A percentile compares a stretch with the other conserved stretches of the same genome.
Conservation (phyloP, 306 rosid genomes). For the Quercus engelmannii region DNA sequence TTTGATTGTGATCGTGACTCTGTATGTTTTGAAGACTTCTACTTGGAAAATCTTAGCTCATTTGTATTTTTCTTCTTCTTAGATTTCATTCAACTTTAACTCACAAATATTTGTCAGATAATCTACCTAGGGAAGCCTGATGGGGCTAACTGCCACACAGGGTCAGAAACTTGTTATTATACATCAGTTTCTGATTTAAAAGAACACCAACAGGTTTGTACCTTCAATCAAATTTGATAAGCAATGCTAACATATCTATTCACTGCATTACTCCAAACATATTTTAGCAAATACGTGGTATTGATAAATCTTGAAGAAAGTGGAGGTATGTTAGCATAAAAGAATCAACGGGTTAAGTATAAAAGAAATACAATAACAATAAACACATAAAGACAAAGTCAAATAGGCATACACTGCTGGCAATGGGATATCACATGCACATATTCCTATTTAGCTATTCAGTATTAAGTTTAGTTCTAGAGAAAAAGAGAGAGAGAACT, state of each 20-base stretch:
- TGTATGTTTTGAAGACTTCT: slow-evolving; percentile 36
- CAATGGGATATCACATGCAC: too few species aligned
- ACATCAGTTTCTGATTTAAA: slow-evolving; percentile 52
- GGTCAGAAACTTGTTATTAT: slow-evolving; percentile 82
- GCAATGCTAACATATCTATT: not conserved
- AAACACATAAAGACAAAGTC: too few species aligned
- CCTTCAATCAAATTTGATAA: slow-evolving; percentile 4
- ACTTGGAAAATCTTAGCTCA: not conserved
- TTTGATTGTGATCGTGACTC: slow-evolving; percentile 91
- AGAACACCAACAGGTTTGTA: slow-evolving; percentile 52
- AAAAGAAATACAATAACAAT: too few species aligned
- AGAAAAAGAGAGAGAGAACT: too few species aligned
- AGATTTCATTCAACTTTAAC: not conserved
- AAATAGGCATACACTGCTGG: too few species aligned
- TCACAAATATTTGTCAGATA: slow-evolving; percentile 46
- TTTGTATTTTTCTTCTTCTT: not conserved
- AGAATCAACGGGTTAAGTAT: too few species aligned
- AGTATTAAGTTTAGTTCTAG: too few species aligned
- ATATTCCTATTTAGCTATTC: too few species aligned
- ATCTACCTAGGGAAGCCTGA: slow-evolving; percentile 93
- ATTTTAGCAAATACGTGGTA: not conserved
- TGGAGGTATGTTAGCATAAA: too few species aligned
- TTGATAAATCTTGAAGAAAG: too few species aligned
- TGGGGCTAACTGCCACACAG: slow-evolving; percentile 97
- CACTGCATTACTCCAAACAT: not conserved